phyloP scores from a whole-genome alignment of 129 eudicot species.

The Dittrichia graveolens region DNA sequence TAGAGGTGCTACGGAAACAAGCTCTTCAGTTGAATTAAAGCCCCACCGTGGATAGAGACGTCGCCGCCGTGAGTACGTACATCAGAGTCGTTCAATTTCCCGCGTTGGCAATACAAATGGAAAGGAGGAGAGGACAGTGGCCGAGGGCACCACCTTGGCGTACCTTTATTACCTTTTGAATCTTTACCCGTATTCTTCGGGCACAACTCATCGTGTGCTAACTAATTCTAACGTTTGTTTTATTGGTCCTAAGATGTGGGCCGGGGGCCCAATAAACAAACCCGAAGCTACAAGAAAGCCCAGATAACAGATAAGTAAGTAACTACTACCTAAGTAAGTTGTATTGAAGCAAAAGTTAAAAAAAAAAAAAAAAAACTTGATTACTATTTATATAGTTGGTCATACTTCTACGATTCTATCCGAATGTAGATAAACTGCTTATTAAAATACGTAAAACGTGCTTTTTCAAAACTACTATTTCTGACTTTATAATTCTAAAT shows the following conservation, averaged over 20 bases:
- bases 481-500: too few species aligned
- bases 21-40: neutral
- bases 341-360: too few species aligned
- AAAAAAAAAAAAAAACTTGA: too few species aligned
- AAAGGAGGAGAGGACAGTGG: constrained; percentile 3
- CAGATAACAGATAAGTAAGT: too few species aligned
- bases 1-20: neutral
- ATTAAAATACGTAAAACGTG: too few species aligned
- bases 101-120: constrained; percentile 28
- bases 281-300: neutral
- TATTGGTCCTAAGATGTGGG: neutral
- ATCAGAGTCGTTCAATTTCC: constrained; percentile 18
- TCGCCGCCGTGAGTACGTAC: constrained; percentile 6
- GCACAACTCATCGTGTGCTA: constrained; percentile 35
- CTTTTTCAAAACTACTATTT: too few species aligned
- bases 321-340: too few species aligned
- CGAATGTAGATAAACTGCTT: too few species aligned
- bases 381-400: too few species aligned
- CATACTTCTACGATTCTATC: too few species aligned
- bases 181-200: constrained; percentile 30
- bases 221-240: constrained; percentile 16
- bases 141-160: constrained; percentile 22
- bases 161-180: constrained; percentile 19
- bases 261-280: neutral
- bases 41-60: too few species aligned